These are phyloP conservation scores for Yamadazyma atlantica DNA, from an alignment of 1,139 yeast genomes.

Conservation along the genomic window DNA sequence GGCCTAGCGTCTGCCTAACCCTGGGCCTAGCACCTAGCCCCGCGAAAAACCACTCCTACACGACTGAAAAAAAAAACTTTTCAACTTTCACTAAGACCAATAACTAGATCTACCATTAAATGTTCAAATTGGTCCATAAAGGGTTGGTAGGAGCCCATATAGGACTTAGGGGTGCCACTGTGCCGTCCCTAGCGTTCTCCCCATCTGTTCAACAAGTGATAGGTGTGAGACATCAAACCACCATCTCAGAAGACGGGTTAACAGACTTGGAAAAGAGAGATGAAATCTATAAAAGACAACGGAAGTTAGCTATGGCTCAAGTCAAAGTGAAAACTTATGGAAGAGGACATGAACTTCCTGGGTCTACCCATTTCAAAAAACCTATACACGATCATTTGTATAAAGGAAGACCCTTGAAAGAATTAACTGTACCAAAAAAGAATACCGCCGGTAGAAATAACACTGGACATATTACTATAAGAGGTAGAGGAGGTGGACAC, in stretches of 20 bases:
- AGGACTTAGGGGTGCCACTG: not conserved
- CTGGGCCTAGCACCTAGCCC: no score
- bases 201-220: no score
- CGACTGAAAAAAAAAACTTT: not conserved
- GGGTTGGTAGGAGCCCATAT: not conserved
- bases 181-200: not conserved
- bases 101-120: not conserved
- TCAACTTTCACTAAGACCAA: no score
- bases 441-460: constrained; percentile 87
- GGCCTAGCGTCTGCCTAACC: no score
- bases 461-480: constrained; percentile 82
- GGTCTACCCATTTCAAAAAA: constrained; percentile 83
- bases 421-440: constrained; percentile 72
- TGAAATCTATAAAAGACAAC: constrained; percentile 66
- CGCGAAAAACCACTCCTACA: no score
- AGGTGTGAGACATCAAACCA: constrained; percentile 16
- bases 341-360: constrained; percentile 75
- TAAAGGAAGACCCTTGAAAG: constrained; percentile 79
- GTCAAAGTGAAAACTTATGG: constrained; percentile 74
- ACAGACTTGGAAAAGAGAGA: constrained; percentile 84
- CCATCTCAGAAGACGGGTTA: constrained; percentile 23
- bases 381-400: constrained; percentile 87
- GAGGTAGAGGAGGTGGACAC: constrained; percentile 98
- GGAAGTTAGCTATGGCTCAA: constrained; percentile 67
- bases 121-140: not conserved